These are phyloP conservation scores for Podaxis sp. DNA, from an alignment of 768 basidiomycete genomes.

Conservation along the genomic window DNA sequence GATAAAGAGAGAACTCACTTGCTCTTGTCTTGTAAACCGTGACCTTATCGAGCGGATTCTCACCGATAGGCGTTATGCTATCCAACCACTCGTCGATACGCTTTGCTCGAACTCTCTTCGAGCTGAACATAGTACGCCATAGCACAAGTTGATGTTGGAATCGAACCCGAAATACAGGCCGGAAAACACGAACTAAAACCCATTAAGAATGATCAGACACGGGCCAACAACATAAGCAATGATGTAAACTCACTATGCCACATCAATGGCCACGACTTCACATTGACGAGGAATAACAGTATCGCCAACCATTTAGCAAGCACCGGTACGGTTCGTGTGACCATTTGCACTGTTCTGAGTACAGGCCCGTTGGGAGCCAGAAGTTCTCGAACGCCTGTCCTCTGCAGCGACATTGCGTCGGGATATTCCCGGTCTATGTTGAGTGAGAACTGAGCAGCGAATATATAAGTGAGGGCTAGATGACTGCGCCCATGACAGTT, in stretches of 20 bases:
- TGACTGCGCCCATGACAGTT: not conserved
- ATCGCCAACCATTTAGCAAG: conserved; percentile 39
- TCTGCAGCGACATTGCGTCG: conserved; percentile 3
- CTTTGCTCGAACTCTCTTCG: conserved; percentile 43
- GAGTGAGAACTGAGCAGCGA: not conserved
- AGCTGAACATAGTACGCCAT: conserved; percentile 36
- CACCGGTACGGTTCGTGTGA: conserved; percentile 17
- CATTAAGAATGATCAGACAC: conserved; percentile 4
- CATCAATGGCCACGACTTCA: conserved; percentile 57
- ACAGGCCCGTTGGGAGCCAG: not conserved
- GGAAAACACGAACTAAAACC: conserved; percentile 47
- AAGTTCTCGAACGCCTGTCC: not conserved
- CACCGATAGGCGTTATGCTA: conserved; percentile 49
- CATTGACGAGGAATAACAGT: conserved; percentile 55
- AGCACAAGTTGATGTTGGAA: conserved; percentile 31
- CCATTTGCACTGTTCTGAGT: not conserved
- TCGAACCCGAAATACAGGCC: conserved; percentile 38
- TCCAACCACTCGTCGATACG: conserved; percentile 40
- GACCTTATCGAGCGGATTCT: conserved; percentile 49
- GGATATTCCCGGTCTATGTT: not conserved
- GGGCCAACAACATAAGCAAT: not conserved
- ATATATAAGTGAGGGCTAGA: not conserved
- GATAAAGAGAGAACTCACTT: conserved; percentile 41
- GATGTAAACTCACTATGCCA: conserved; percentile 63
- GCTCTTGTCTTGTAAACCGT: conserved; percentile 49